Base-by-base conservation (phyloP, 2,329 filamentous ascomycete genomes). In the Acephala macrosclerotiorum region DNA sequence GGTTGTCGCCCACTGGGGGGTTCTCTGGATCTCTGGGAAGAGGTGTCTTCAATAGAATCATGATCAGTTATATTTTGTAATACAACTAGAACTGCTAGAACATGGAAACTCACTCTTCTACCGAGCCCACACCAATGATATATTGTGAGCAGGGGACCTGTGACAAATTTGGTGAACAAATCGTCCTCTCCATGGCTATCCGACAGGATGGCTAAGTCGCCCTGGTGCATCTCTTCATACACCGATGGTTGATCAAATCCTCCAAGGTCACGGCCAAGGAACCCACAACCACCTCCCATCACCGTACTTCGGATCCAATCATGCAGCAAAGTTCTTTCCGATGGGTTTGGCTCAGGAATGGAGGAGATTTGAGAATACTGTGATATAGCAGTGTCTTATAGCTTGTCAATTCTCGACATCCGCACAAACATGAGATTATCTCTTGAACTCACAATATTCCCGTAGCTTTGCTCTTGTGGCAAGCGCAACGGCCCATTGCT, bases 181-280 rank as follows among this genome's bases (percentile, higher is more conserved):
- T 69, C 67, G 33, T 63, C 59, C 20, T 69, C 67, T 16, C 67
- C 65, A 61, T 58, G 65, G 49, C 18, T 60, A 58, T 63, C 55
- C 18, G 61, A 63, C 1, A 67, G 59, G 35, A 69, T 69, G 9
- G 53, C 58, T 4, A 69, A 45, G 60, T 69, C 65, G 16, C 65
- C 56, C 40, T 66, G 58, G 26, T 53, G 25, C 2, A 53, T 3
- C 1, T 16, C 16, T 53, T 62, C 60, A 60, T 69, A 69, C 4
- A 64, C 53, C 1, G 65, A 63, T 16, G 55, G 58, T 33, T 67
- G 65, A 8, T 66, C 58, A 63, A 60, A 60, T 2, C 59, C 60
- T n/a, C 51, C 60, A 40, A 69, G 65, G 45, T 69, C 67, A 35
- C 65, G 62, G 18, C 67, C 65, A 25, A 66, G 56, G 35, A 69